Percentiles rank a stretch among this genome's conserved stretches.
Conservation (phyloP, 1,284 basidiomycete species). For the Cutaneotrichosporon sp. region DNA sequence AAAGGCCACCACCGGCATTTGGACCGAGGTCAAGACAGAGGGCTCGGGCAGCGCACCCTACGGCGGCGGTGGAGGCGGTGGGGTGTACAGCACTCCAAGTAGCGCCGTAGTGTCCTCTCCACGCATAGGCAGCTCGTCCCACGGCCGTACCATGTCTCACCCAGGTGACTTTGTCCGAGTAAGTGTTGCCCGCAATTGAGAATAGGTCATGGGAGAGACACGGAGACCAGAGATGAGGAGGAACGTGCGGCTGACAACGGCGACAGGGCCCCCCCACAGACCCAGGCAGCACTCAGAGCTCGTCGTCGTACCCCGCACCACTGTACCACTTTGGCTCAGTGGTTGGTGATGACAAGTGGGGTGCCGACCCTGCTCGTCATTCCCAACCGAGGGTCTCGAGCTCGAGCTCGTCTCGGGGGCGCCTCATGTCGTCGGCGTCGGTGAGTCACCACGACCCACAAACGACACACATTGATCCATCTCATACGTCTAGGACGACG, state of each 20-base stretch:
- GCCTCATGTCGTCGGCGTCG: constrained; percentile 33
- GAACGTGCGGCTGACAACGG: not conserved
- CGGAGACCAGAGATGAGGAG: not conserved
- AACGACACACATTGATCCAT: too few species aligned
- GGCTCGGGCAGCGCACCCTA: constrained; percentile 9
- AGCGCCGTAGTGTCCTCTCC: constrained; percentile 12
- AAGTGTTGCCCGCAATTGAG: constrained; percentile 11
- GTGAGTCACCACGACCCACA: constrained; percentile 13
- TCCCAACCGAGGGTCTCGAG: constrained; percentile 8
- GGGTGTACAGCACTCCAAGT: constrained; percentile 12
- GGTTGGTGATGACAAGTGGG: constrained; percentile 10
- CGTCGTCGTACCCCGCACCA: constrained; percentile 16
- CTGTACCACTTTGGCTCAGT: constrained; percentile 21
- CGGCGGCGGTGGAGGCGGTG: not conserved
- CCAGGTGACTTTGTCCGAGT: constrained; percentile 20
- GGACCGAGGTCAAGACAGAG: constrained; percentile 17
- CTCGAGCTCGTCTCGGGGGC: constrained; percentile 20
- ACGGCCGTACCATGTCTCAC: constrained; percentile 20
- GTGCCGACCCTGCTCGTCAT: constrained; percentile 5
- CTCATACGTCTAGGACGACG: too few species aligned
- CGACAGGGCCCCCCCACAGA: constrained; percentile 13
- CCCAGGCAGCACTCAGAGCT: constrained; percentile 5
- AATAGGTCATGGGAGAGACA: too few species aligned
- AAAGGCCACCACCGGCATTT: constrained; percentile 12
- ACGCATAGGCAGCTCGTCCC: constrained; percentile 10